Base-by-base conservation (phyloP, 208 protist genomes). In the Trypanosoma mega region DNA sequence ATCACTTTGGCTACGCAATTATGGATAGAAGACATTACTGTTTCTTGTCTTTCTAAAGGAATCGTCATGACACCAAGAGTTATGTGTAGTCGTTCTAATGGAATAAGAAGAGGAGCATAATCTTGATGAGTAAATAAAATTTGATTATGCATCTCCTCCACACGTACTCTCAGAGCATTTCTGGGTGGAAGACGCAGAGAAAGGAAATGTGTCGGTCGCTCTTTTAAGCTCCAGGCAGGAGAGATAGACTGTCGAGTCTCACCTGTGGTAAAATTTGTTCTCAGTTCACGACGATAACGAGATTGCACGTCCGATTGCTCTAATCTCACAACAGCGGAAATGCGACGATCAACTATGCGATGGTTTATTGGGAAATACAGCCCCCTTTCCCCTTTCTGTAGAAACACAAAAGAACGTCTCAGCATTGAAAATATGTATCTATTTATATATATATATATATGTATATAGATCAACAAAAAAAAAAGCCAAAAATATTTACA, bases 301-400 rank as follows among this genome's bases (percentile, higher is more conserved):
- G 80, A 84, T 58, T 92, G 88, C 29, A 93, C 80, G 47, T 92
- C 79, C 8, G 77, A 51, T 64, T 93, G 74, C 24, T 82, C 71
- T 9, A 56, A 62, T 9, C 74, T 74, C 1, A 63, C 52, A 47
- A 44, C 55, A 9, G 74, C 26, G n/a, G 78, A 54, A 48, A 89
- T 66, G 29, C 89, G 83, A 24, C 66, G 55, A 49, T 95, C 89
- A 4, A 87, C 67, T 37, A 90, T 90, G 50, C 89, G 89, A 63
- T 89, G 82, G 61, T 92, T 90, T 44, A 95, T 92, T 54, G 89
- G 89, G 61, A 93, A 95, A 69, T 92, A 95, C 48, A 94, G 71
- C 16, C 88, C 88, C 12, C 73, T 72, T 58, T 88, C 84, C 33
- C 66, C 62, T 21, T 66, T 69, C 24, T 70, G 75, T 21, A 68